Evolutionary conservation across 345 rosid genomes (phyloP).

Genomic region (Sonneratia alba): DNA sequence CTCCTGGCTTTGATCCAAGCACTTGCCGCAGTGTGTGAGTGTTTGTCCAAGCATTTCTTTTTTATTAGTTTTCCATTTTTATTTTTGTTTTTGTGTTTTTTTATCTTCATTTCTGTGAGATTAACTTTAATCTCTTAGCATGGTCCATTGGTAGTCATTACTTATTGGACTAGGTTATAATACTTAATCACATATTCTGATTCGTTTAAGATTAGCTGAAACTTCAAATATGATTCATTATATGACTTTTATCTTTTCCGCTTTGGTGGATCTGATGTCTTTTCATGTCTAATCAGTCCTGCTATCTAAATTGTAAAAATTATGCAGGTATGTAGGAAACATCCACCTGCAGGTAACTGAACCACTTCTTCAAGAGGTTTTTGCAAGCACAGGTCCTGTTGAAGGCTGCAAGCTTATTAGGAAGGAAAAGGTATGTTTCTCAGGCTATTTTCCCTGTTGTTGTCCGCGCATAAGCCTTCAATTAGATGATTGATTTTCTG

Average conservation of each 20-base stretch:
- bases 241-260: conserved; percentile 6
- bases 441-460: neutral
- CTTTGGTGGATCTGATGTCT: conserved; percentile 18
- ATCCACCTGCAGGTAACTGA: conserved; percentile 87
- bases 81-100: conserved; percentile 8
- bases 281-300: conserved; percentile 17
- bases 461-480: neutral
- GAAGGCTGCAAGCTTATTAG: conserved; percentile 89
- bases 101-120: neutral
- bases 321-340: conserved; percentile 86
- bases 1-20: conserved; percentile 99
- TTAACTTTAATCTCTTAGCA: neutral
- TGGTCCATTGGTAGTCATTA: neutral
- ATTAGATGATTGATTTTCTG: conserved; percentile 9
- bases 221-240: neutral
- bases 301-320: conserved; percentile 25
- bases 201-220: neutral
- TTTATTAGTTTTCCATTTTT: conserved; percentile 10
- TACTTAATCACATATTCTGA: neutral
- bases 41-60: conserved; percentile 32
- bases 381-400: conserved; percentile 89
- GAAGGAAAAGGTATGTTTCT: conserved; percentile 65
- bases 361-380: conserved; percentile 92
- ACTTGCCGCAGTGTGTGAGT: conserved; percentile 99
- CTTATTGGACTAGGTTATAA: neutral